These are phyloP conservation scores for Lecanicillium sp. DNA, from an alignment of 2,329 filamentous ascomycete species.

Conservation along the genomic window DNA sequence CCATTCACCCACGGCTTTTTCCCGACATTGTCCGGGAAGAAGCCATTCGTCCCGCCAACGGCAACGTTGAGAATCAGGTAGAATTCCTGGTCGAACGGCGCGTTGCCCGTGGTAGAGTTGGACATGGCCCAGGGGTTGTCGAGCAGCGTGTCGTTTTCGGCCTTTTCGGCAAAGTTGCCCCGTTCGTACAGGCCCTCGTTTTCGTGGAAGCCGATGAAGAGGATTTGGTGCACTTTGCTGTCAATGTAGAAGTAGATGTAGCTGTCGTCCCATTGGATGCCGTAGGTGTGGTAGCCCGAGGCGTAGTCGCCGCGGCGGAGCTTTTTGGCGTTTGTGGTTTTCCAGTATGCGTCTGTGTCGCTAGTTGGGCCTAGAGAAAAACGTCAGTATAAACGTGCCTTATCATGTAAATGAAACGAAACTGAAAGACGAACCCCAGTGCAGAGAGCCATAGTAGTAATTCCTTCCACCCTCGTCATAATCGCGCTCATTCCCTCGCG, in stretches of 20 bases:
- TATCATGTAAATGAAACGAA: neutral
- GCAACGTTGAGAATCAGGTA: conserved; percentile 44
- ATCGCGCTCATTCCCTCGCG: conserved; percentile 33
- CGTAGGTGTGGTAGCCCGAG: conserved; percentile 40
- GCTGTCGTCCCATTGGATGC: conserved; percentile 41
- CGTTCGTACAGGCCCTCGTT: conserved; percentile 28
- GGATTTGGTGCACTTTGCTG: conserved; percentile 29
- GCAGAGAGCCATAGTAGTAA: conserved; percentile 32
- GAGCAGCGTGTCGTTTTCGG: conserved; percentile 31
- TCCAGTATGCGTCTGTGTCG: conserved; percentile 23
- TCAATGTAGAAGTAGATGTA: conserved; percentile 48
- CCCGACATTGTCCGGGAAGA: conserved; percentile 34
- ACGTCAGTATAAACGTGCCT: neutral
- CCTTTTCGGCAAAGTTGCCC: conserved; percentile 31
- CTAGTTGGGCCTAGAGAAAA: conserved; percentile 14
- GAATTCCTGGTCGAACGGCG: conserved; percentile 44
- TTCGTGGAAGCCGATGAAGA: conserved; percentile 27
- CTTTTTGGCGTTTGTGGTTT: conserved; percentile 22
- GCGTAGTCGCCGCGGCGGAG: conserved; percentile 30
- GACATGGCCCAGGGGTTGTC: conserved; percentile 35
- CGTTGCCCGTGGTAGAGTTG: conserved; percentile 27
- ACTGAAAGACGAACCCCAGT: conserved; percentile 31
- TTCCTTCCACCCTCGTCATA: conserved; percentile 35
- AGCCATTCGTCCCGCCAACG: conserved; percentile 39
- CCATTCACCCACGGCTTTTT: conserved; percentile 38